phyloP scores from a whole-genome alignment of 2,329 filamentous ascomycete genomes.

The Hymenoscyphus repandus region DNA sequence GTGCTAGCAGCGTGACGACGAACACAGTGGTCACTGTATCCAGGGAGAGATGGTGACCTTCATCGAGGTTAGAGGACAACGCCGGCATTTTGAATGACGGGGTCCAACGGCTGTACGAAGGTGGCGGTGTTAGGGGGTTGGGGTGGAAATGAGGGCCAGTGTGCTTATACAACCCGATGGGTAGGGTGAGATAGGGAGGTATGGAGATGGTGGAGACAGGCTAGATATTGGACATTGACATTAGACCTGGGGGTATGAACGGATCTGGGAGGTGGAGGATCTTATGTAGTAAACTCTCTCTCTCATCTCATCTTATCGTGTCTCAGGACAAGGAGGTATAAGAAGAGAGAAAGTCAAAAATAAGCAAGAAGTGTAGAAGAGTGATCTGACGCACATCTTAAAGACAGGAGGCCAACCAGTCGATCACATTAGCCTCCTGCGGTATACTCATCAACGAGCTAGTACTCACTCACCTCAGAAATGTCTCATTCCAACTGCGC shows the following conservation, averaged over 20 bases:
- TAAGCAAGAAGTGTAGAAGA: not conserved
- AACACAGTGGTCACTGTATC: not conserved
- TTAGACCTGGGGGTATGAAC: not conserved
- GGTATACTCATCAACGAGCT: not conserved
- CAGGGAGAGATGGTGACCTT: not conserved
- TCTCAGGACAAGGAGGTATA: not conserved
- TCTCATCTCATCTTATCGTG: not conserved
- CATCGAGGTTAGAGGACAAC: not conserved
- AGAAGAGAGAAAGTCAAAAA: not conserved
- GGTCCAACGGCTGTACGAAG: not conserved
- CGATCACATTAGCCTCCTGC: not conserved
- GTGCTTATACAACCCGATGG: slow-evolving; percentile 2
- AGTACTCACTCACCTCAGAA: not conserved
- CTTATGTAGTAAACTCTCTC: not conserved
- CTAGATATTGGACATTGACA: not conserved
- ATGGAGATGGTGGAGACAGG: not conserved
- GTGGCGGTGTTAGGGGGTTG: slow-evolving; percentile 5
- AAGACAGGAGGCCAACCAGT: not conserved
- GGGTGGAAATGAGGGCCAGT: slow-evolving; percentile 4
- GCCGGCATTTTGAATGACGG: slow-evolving; percentile 2
- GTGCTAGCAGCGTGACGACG: not conserved
- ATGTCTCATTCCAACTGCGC: not conserved
- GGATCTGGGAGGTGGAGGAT: not conserved
- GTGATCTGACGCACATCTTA: slow-evolving; percentile 4
- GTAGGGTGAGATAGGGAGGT: slow-evolving; percentile 4